Evolutionary conservation across 2,329 filamentous ascomycete genomes (phyloP), one percentile per base, ranked within the genome.

Genomic region (Phyllosticta paracitricarpa): DNA sequence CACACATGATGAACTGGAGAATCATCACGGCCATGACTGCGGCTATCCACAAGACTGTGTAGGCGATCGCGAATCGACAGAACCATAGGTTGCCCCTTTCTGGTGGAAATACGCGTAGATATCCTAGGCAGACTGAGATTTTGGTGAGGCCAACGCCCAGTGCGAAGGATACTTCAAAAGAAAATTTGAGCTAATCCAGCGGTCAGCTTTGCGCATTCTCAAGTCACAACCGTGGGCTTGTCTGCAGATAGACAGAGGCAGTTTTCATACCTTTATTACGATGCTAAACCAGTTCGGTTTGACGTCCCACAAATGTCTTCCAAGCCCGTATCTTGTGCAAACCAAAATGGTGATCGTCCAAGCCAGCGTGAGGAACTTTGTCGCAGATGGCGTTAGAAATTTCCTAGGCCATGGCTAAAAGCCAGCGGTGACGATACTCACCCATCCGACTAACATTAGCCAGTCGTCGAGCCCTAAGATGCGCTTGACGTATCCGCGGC

Each of bases 391-490:
- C 24, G 10, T 56, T 40, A 56, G n/a, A 28, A 12, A 56, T 26
- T 8, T n/a, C 3, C 14, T 7, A 19, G 35, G 28, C 28, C 54
- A 10, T 10, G 2, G 6, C 9, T 12, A 17, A 35, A 56, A 30
- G 8, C 25, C 19, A 12, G 7, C 14, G 14, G 17, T 54, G 25
- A 25, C 12, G 30, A 62, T 60, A 33, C 65, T 56, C 25, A 70
- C 26, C 65, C 66, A 65, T 48, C 68, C 69, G 6, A 65, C 33
- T 8, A 68, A 56, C 68, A 70, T 70, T 22, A 65, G 62, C 61
- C 67, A 68, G 62, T 70, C 68, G 57, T 70, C 69, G 24, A 26
- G 54, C 4, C 69, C 69, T 6, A 71, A 59, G 2, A 68, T 69
- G 25, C 62, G 61, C 1, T 69, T 64, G n/a, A 71, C 48, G 1